Conservation (phyloP, 371 early-diverging fungal genomes). For the Syncephalastrum sp. region DNA sequence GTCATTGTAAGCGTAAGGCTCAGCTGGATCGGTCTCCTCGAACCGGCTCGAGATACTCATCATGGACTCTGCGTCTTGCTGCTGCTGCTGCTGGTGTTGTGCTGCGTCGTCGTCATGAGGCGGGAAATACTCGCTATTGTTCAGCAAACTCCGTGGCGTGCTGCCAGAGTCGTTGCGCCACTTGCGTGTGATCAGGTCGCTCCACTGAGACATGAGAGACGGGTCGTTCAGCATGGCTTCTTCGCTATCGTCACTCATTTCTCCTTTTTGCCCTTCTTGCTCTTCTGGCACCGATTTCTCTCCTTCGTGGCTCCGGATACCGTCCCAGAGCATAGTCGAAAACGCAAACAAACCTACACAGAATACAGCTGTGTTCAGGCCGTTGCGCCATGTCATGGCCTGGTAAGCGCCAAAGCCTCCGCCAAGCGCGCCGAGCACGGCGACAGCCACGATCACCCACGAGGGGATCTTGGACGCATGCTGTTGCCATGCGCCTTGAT, state of each 20-base stretch:
- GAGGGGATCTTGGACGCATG: not conserved
- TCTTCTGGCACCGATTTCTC: slow-evolving; percentile 2
- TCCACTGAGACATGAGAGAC: slow-evolving; percentile 36
- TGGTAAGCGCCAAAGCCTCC: slow-evolving; percentile 5
- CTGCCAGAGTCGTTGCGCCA: slow-evolving; percentile 26
- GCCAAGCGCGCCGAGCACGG: no score
- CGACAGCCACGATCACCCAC: no score
- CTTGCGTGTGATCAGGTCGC: slow-evolving; percentile 28
- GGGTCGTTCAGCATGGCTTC: slow-evolving; percentile 33
- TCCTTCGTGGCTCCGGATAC: slow-evolving; percentile 1
- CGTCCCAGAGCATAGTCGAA: slow-evolving; percentile 3
- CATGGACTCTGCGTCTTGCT: not conserved
- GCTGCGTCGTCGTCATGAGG: not conserved
- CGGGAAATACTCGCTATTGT: slow-evolving; percentile 4
- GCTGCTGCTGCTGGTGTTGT: no score
- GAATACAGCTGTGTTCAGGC: slow-evolving; percentile 3
- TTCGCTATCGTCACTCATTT: slow-evolving; percentile 12
- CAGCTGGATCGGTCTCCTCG: not conserved
- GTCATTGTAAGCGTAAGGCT: not conserved
- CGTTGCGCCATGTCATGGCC: slow-evolving; percentile 1
- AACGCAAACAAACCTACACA: slow-evolving; percentile 2
- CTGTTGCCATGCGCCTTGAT: not conserved
- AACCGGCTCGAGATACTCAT: slow-evolving; percentile 2
- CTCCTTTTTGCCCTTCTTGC: slow-evolving; percentile 6
- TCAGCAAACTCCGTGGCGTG: not conserved